A percentile compares a stretch with the other conserved stretches of the same genome.
phyloP scores from a whole-genome alignment of 495 filamentous ascomycete species.

The Rostrohypoxylon terebratum region DNA sequence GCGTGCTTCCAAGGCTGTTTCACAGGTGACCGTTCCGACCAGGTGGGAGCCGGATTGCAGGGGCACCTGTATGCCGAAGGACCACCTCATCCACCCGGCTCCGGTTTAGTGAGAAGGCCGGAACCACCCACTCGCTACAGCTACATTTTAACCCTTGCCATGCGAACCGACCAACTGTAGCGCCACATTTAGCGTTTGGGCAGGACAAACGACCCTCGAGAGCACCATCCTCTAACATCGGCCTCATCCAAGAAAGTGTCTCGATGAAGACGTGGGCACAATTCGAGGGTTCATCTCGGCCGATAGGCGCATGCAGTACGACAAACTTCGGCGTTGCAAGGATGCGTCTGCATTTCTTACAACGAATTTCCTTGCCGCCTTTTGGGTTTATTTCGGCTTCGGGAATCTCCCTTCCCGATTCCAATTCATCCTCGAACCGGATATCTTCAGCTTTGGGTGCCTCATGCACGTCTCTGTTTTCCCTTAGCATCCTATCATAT shows the following conservation, averaged over 20 bases:
- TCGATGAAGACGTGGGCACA: constrained; percentile 92
- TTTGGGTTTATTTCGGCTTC: constrained; percentile 40
- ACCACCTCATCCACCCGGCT: constrained; percentile 82
- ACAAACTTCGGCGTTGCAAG: constrained; percentile 58
- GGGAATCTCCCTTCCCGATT: constrained; percentile 26
- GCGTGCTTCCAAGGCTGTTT: background rate
- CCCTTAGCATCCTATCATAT: constrained; percentile 80
- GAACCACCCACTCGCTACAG: constrained; percentile 89
- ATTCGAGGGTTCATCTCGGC: constrained; percentile 16
- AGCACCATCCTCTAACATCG: constrained; percentile 78
- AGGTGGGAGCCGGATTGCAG: constrained; percentile 47
- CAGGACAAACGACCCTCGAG: constrained; percentile 86
- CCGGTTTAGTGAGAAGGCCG: constrained; percentile 86
- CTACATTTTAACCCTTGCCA: constrained; percentile 97
- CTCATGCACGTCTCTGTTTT: constrained; percentile 71
- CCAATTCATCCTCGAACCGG: constrained; percentile 85
- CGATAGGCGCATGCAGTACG: constrained; percentile 51
- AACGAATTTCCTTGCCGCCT: constrained; percentile 64
- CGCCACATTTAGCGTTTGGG: constrained; percentile 77
- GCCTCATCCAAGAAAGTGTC: constrained; percentile 92
- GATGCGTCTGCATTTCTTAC: constrained; percentile 72
- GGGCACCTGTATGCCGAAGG: constrained; percentile 23
- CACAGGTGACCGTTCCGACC: constrained; percentile 47
- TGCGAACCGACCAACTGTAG: constrained; percentile 89
- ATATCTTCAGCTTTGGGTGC: constrained; percentile 77